Evolutionary conservation across 495 filamentous ascomycete species (phyloP).

Genomic region (Podospora anserina): DNA sequence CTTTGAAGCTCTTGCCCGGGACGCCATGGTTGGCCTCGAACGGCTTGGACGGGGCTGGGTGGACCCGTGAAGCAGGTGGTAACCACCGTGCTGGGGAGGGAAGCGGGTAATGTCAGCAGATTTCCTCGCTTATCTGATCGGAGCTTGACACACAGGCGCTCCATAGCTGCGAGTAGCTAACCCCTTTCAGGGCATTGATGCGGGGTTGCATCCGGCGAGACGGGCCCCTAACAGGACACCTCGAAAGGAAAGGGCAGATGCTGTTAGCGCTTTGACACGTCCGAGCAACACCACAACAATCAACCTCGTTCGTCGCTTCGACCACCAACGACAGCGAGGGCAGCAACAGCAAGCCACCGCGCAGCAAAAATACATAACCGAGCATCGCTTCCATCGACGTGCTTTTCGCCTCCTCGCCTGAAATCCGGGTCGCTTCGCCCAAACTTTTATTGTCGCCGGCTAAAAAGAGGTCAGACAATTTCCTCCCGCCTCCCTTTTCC

Average conservation of each 20-base stretch:
- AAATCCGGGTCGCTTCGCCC: background rate
- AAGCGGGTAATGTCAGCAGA: background rate
- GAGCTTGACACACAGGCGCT: background rate
- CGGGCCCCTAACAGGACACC: background rate
- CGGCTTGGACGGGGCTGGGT: background rate
- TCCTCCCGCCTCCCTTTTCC: background rate
- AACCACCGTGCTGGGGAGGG: background rate
- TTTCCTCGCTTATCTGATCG: constrained; percentile 7
- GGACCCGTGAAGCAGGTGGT: too few species aligned
- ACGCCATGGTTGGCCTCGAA: background rate
- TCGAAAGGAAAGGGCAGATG: background rate
- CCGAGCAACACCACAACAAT: background rate
- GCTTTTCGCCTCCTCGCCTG: constrained; percentile 3
- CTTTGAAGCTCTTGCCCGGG: background rate
- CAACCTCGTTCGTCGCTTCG: constrained; percentile 7
- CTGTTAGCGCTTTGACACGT: background rate
- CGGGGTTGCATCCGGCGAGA: background rate
- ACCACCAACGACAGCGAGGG: background rate
- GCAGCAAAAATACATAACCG: background rate
- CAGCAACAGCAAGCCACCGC: background rate
- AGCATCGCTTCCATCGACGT: constrained; percentile 2
- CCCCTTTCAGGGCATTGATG: background rate
- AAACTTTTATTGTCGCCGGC: background rate
- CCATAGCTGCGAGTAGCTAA: background rate
- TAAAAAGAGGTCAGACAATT: background rate